Evolutionary conservation across 78 protist species (phyloP).

Genomic region (Polysphondylium violaceum): DNA sequence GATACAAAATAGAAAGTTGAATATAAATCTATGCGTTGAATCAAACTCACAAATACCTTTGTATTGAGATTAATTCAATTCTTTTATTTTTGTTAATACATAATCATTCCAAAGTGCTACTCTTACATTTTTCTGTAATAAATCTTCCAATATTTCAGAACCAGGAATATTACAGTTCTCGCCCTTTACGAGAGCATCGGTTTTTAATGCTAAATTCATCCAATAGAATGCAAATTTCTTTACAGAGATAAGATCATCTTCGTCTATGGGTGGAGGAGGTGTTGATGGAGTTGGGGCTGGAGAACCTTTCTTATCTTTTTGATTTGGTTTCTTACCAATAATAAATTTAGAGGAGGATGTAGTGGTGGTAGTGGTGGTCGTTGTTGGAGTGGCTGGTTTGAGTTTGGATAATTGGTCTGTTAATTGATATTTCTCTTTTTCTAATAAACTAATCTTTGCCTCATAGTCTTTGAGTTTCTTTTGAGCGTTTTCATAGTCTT

Average conservation of each 20-base stretch:
- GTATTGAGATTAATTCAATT: constrained; percentile 13
- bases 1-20: background rate
- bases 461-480: constrained; percentile 57
- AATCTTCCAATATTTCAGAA: constrained; percentile 43
- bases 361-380: background rate
- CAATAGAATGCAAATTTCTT: constrained; percentile 69
- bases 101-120: constrained; percentile 34
- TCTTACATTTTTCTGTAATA: constrained; percentile 14
- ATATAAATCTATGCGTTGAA: background rate
- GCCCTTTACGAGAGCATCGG: constrained; percentile 50
- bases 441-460: constrained; percentile 4
- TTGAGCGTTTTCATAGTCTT: constrained; percentile 5
- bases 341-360: background rate
- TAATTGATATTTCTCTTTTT: constrained; percentile 44
- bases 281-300: background rate
- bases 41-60: too few species aligned
- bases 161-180: constrained; percentile 44
- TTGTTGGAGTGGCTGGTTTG: background rate
- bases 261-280: constrained; percentile 44
- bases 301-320: constrained; percentile 1
- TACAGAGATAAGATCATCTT: constrained; percentile 55
- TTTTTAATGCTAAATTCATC: constrained; percentile 45
- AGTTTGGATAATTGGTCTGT: constrained; percentile 29
- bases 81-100: constrained; percentile 24
- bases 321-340: constrained; percentile 38